phyloP scores from a whole-genome alignment of 2,329 filamentous ascomycete species.

The Aspergillus neoniger region DNA sequence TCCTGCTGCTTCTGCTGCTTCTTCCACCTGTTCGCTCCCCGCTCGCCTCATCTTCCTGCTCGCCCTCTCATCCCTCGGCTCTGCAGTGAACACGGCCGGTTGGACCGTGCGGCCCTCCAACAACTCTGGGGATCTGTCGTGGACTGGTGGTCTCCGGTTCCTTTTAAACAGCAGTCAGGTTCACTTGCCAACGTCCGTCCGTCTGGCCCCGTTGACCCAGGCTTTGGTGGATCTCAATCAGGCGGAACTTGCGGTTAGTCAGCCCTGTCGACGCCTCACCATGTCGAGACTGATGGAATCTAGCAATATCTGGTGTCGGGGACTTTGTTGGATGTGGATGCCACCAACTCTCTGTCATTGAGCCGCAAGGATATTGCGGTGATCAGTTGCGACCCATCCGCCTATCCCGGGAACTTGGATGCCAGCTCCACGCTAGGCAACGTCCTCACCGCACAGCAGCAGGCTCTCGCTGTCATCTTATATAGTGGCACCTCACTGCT shows the following conservation, averaged over 20 bases:
- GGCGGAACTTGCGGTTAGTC: constrained; percentile 27
- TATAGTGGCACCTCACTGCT: constrained; percentile 42
- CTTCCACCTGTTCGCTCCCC: constrained; percentile 12
- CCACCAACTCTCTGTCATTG: constrained; percentile 31
- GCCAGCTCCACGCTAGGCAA: constrained; percentile 37
- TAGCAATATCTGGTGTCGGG: constrained; percentile 34
- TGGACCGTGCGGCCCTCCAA: constrained; percentile 34
- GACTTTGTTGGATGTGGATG: constrained; percentile 30
- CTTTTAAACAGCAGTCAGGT: constrained; percentile 25
- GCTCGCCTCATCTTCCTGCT: constrained; percentile 15
- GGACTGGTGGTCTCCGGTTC: constrained; percentile 25
- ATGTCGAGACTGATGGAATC: neutral
- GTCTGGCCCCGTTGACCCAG: constrained; percentile 32
- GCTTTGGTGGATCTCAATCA: constrained; percentile 23
- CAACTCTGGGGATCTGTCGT: constrained; percentile 27
- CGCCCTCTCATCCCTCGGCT: constrained; percentile 15
- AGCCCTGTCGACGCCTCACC: neutral
- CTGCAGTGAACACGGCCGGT: constrained; percentile 20
- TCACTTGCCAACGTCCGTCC: constrained; percentile 20
- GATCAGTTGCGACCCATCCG: constrained; percentile 43
- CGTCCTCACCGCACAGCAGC: constrained; percentile 31
- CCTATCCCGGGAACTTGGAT: constrained; percentile 42
- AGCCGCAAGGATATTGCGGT: constrained; percentile 38
- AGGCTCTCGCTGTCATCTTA: constrained; percentile 39
- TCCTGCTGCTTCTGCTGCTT: neutral